Evolutionary conservation across 192 early-diverging fungal genomes (phyloP).

Genomic region (Coemansia sp.): DNA sequence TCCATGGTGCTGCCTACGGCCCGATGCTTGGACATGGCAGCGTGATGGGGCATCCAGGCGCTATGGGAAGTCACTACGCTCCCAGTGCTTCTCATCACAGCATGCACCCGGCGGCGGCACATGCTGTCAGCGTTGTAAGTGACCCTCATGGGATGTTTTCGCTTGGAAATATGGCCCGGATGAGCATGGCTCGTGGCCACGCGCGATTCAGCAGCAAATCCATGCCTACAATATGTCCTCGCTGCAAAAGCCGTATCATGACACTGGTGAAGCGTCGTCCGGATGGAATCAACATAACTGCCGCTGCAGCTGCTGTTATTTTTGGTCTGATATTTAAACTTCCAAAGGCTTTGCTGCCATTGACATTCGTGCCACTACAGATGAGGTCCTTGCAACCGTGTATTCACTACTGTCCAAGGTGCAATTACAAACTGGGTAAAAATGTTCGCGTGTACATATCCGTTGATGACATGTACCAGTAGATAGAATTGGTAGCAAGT

Average conservation of each 20-base stretch:
- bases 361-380: conserved; percentile 45
- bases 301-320: conserved; percentile 30
- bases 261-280: conserved; percentile 39
- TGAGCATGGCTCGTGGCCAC: conserved; percentile 12
- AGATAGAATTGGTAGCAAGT: not conserved
- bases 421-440: conserved; percentile 49
- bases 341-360: conserved; percentile 28
- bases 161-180: conserved; percentile 10
- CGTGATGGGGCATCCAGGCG: conserved; percentile 2
- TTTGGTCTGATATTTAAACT: conserved; percentile 25
- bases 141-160: conserved; percentile 47
- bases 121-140: conserved; percentile 30
- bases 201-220: conserved; percentile 36
- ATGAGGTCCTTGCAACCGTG: conserved; percentile 32
- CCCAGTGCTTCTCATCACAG: conserved; percentile 13
- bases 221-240: conserved; percentile 33
- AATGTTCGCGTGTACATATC: conserved; percentile 39
- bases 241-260: conserved; percentile 31
- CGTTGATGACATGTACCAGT: not conserved
- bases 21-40: not conserved
- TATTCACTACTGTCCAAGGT: conserved; percentile 38
- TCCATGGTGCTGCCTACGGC: not conserved
- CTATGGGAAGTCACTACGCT: conserved; percentile 5
- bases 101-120: not conserved
- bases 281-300: conserved; percentile 24